Percentiles rank a stretch among this genome's conserved stretches.
Evolutionary conservation across 805 yeast genomes (phyloP).

Genomic region (Torulaspora gathmanii): DNA sequence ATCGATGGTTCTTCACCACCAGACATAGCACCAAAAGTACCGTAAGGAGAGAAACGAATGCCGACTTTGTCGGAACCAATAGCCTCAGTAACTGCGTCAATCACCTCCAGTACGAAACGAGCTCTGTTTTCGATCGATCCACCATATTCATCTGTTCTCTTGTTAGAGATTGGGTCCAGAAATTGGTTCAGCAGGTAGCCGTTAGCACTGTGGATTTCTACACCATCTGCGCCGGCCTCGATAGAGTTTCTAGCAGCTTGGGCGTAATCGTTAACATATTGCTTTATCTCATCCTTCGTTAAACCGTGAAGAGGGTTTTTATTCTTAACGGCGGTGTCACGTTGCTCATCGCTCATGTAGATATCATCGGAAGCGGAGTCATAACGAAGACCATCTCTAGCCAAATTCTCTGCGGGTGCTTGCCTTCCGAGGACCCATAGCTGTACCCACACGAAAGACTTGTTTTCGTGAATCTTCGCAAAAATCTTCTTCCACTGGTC

Average conservation of each 20-base stretch:
- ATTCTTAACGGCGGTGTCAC: constrained; percentile 34
- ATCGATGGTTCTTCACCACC: constrained; percentile 37
- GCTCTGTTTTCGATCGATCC: constrained; percentile 48
- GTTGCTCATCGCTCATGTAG: constrained; percentile 33
- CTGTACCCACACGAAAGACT: constrained; percentile 44
- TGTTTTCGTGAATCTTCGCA: constrained; percentile 47
- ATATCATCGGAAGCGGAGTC: constrained; percentile 39
- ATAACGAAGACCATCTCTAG: constrained; percentile 36
- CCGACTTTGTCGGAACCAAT: constrained; percentile 49
- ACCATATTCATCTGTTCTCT: constrained; percentile 50
- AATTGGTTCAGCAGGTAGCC: constrained; percentile 59
- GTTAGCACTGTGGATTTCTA: constrained; percentile 64
- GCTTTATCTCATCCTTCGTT: constrained; percentile 36
- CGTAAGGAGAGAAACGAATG: constrained; percentile 47
- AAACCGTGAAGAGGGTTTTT: constrained; percentile 32
- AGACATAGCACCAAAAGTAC: constrained; percentile 38
- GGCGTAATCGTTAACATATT: constrained; percentile 40
- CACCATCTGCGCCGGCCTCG: constrained; percentile 46
- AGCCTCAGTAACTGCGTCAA: constrained; percentile 46
- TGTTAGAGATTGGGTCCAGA: constrained; percentile 42
- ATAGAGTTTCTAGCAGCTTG: constrained; percentile 40
- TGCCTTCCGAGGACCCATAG: constrained; percentile 47
- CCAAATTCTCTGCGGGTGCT: constrained; percentile 37
- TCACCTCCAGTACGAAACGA: constrained; percentile 42
- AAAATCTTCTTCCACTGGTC: constrained; percentile 46